These are phyloP conservation scores for Zygosaccharomyces pseudobailii DNA, from an alignment of 1,139 yeast species.

Conservation along the genomic window DNA sequence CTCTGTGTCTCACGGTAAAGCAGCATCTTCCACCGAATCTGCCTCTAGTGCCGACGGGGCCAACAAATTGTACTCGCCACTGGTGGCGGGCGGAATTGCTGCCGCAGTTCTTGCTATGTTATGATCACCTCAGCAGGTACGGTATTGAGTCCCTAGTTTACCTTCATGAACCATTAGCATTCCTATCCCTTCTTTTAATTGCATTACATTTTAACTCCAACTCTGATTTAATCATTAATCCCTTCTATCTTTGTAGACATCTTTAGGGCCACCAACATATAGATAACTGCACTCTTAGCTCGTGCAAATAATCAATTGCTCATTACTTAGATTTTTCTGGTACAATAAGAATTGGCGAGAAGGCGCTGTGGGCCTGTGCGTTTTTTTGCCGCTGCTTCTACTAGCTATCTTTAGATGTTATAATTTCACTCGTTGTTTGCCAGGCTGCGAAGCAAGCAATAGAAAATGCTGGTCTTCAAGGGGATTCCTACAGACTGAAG, in stretches of 20 bases:
- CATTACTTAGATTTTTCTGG: too few relatives aligned
- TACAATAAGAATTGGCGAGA: too few relatives aligned
- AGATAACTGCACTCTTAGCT: background rate
- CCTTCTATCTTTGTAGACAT: background rate
- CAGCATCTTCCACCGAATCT: constrained; percentile 4
- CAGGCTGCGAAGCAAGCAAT: too few relatives aligned
- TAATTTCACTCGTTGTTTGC: too few relatives aligned
- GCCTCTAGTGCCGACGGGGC: constrained; percentile 14
- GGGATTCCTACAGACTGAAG: too few relatives aligned
- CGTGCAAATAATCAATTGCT: too few relatives aligned
- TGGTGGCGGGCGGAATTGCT: constrained; percentile 15
- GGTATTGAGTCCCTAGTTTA: background rate
- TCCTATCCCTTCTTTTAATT: background rate
- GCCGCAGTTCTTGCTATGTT: constrained; percentile 15
- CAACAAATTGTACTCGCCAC: constrained; percentile 10
- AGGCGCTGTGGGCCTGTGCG: too few relatives aligned
- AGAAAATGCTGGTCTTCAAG: too few relatives aligned
- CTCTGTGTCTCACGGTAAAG: background rate
- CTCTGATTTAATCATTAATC: background rate
- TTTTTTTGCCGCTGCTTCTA: too few relatives aligned
- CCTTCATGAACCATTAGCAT: background rate
- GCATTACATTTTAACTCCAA: background rate
- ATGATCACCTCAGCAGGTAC: background rate
- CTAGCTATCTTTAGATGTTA: too few relatives aligned
- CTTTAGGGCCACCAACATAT: background rate